Conservation (phyloP, 345 rosid species). For the Excoecaria cochinchinensis region DNA sequence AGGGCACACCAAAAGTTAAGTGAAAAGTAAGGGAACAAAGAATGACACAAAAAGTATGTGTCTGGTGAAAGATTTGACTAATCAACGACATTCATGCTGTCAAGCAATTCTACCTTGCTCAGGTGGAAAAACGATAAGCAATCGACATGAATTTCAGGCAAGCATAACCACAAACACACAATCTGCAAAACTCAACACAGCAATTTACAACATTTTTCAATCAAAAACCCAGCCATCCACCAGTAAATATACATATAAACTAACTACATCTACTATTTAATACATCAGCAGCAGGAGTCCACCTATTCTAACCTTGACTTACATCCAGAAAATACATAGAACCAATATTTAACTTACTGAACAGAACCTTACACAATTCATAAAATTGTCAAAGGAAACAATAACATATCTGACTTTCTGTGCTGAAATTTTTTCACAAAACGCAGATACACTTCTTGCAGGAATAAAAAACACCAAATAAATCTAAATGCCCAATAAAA, state of each 20-base stretch:
- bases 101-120: neutral
- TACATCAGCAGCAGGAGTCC: neutral
- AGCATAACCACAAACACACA: constrained; percentile 30
- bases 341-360: neutral
- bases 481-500: constrained; percentile 11
- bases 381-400: constrained; percentile 6
- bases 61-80: neutral
- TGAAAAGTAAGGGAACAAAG: neutral
- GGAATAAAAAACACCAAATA: neutral
- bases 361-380: constrained; percentile 2
- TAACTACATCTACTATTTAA: too few relatives aligned
- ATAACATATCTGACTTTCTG: neutral
- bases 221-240: neutral
- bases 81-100: neutral
- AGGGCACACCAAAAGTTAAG: neutral
- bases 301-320: neutral
- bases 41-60: neutral
- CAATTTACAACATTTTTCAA: constrained; percentile 2
- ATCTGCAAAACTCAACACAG: neutral
- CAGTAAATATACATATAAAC: neutral
- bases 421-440: constrained; percentile 8
- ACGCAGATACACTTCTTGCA: constrained; percentile 5
- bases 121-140: neutral
- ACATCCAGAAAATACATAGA: neutral
- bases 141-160: constrained; percentile 5